These are phyloP conservation scores for Diaporthe caulivora DNA, from an alignment of 2,329 filamentous ascomycete genomes.

Conservation along the genomic window DNA sequence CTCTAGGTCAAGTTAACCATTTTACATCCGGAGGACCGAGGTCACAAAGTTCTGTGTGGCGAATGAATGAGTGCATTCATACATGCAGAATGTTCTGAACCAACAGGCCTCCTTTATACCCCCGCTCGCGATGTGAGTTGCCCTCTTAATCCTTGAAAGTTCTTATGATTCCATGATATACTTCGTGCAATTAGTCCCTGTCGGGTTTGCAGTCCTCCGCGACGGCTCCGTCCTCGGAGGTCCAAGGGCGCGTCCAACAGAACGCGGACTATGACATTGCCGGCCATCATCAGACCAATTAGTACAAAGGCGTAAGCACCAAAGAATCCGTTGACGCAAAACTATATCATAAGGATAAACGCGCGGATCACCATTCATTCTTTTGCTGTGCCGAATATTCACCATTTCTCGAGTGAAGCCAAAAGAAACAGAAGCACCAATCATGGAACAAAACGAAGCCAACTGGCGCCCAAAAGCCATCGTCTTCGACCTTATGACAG, in stretches of 20 bases:
- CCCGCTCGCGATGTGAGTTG: too few species aligned
- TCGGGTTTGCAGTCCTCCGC: conserved; percentile 15
- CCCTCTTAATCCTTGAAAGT: too few species aligned
- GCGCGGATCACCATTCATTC: neutral
- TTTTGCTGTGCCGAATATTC: neutral
- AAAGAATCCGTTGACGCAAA: fast-evolving
- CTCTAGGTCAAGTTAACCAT: too few species aligned
- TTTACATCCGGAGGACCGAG: too few species aligned
- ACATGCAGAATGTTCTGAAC: too few species aligned
- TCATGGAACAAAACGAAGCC: neutral
- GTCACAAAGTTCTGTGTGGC: too few species aligned
- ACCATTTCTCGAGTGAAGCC: neutral
- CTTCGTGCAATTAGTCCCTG: too few species aligned
- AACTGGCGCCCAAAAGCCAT: conserved; percentile 50
- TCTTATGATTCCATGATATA: too few species aligned
- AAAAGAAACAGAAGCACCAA: neutral
- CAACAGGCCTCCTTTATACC: too few species aligned
- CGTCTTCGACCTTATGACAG: conserved; percentile 56
- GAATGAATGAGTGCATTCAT: too few species aligned
- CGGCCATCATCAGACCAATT: neutral
- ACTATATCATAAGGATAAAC: neutral
- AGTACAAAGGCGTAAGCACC: neutral
- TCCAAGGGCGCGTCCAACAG: neutral
- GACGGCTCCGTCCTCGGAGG: conserved; percentile 19
- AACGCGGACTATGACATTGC: conserved; percentile 11